These are phyloP conservation scores for Camelina neglecta DNA, from an alignment of 345 rosid genomes.

Conservation along the genomic window DNA sequence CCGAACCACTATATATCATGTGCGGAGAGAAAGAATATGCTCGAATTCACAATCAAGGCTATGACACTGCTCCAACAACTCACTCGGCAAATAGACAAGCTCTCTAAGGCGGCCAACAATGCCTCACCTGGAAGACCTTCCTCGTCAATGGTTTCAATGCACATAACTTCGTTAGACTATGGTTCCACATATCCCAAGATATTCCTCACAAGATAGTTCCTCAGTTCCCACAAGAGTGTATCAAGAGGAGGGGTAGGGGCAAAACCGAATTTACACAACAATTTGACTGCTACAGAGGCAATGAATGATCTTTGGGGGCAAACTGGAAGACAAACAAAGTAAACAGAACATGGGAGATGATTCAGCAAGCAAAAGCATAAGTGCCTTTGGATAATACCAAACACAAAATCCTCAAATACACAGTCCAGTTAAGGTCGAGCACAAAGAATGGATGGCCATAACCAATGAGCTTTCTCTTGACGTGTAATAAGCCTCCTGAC, in stretches of 20 bases:
- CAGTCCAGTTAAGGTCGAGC: slow-evolving; percentile 26
- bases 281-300: slow-evolving; percentile 24
- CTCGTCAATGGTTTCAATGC: not conserved
- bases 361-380: slow-evolving; percentile 26
- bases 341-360: slow-evolving; percentile 28
- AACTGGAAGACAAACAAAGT: slow-evolving; percentile 34
- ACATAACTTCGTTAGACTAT: not conserved
- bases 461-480: slow-evolving; percentile 16
- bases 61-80: not conserved
- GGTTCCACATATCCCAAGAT: not conserved
- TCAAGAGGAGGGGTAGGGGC: not conserved
- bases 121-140: not conserved
- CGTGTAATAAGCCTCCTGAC: slow-evolving; percentile 27
- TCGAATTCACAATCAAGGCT: not conserved
- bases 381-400: slow-evolving; percentile 35
- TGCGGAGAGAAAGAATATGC: not conserved
- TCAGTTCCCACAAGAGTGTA: not conserved
- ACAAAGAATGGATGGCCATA: slow-evolving; percentile 30
- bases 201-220: not conserved
- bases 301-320: slow-evolving; percentile 8
- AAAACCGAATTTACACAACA: slow-evolving; percentile 9
- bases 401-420: slow-evolving; percentile 27
- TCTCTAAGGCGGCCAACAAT: not conserved
- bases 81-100: not conserved
- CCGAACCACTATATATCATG: not conserved